These are phyloP conservation scores for Biscogniauxia marginata DNA, from an alignment of 2,329 filamentous ascomycete genomes.

Conservation along the genomic window DNA sequence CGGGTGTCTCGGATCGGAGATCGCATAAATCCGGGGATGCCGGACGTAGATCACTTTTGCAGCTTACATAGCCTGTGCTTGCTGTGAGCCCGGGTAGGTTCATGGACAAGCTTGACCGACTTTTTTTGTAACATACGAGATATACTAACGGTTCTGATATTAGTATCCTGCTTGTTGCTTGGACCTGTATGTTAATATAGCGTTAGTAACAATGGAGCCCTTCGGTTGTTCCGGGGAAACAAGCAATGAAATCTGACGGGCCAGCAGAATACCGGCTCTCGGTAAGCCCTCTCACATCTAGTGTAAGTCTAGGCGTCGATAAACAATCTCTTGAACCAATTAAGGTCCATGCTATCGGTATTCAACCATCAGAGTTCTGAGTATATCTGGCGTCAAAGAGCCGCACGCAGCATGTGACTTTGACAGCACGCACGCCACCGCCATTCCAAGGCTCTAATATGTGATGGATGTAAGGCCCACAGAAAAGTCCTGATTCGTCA, in stretches of 20 bases:
- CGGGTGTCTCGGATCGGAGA: neutral
- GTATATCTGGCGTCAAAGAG: neutral
- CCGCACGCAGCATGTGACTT: slow-evolving; percentile 21
- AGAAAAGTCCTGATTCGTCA: slow-evolving; percentile 6
- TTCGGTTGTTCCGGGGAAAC: neutral
- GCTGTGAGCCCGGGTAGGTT: neutral
- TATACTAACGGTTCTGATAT: neutral
- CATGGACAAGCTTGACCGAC: neutral
- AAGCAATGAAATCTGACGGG: neutral
- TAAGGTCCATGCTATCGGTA: neutral
- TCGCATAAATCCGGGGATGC: neutral
- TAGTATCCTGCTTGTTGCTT: too few species aligned
- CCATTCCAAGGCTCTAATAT: slow-evolving; percentile 9
- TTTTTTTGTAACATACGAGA: neutral
- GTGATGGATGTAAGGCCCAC: slow-evolving; percentile 1
- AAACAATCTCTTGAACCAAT: neutral
- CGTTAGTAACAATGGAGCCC: neutral
- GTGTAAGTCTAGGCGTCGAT: neutral
- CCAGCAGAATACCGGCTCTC: neutral
- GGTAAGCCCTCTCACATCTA: neutral
- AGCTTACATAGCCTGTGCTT: neutral
- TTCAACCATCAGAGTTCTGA: neutral
- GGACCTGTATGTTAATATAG: neutral
- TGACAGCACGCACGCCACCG: slow-evolving; percentile 21
- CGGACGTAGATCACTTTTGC: neutral